Evolutionary conservation across 805 yeast species (phyloP), one percentile per base, ranked within the genome.

Genomic region (Hanseniaspora mollemarum): DNA sequence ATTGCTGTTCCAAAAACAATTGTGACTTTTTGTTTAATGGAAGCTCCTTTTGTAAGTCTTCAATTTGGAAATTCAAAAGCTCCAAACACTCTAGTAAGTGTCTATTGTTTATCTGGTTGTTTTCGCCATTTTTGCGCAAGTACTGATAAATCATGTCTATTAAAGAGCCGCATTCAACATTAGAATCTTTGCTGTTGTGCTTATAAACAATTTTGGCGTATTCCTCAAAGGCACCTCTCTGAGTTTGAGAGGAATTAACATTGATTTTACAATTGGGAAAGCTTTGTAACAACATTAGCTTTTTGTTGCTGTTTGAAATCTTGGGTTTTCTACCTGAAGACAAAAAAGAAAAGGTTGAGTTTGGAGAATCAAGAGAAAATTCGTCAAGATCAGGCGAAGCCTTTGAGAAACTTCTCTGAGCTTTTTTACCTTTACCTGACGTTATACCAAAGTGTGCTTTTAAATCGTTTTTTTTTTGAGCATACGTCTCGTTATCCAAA

Each of bases 21-120:
- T 75, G 45, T 19, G 49, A 51, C 16, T 39, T 45, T 31, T 51
- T 51, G 33, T 44, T 39, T n/a, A 51, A 18, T 13, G 45, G 16
- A 16, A 44, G 33, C 19, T 33, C 48, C 10, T 32, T 44, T 9
- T 21, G 29, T 15, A 22, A 32, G 1, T 45, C 38, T 13, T 37
- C 41, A 36, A 56, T 69, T 56, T 63, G 67, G 65, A 59, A 67
- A 51, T 66, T 71, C 53, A 87, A 62, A 41, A 86, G 78, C 51
- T 74, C 71, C 87, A 92, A 87, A 18, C 81, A 71, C 57, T 85
- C 94, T 43, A 76, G 70, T 48, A 87, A 65, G 63, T 84, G 94
- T 59, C 75, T 80, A 3, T 87, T 76, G 55, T 77, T 78, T 32
- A 77, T 66, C 59, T 81, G 87, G 4, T 75, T 67, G 19, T 24